These are phyloP conservation scores for Ulota crispa DNA, from an alignment of 225 moss, liverwort and hornwort genomes.

Conservation along the genomic window DNA sequence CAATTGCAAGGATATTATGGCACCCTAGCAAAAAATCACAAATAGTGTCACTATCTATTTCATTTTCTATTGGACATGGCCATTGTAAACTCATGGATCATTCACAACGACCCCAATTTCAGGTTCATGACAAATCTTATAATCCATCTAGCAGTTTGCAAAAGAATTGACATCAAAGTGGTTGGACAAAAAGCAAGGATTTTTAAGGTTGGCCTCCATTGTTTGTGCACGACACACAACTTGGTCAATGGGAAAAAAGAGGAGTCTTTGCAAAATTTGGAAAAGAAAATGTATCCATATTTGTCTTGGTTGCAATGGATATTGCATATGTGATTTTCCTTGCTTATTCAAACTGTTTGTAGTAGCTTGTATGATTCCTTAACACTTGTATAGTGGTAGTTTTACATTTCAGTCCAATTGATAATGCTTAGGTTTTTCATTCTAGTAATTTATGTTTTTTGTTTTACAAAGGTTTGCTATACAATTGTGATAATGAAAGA, in stretches of 20 bases:
- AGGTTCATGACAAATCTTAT: rapidly evolving
- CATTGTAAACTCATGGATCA: neutral
- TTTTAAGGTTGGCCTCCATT: neutral
- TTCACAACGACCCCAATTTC: neutral
- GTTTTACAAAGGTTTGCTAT: too few relatives aligned
- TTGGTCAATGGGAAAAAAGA: neutral
- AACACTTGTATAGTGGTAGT: neutral
- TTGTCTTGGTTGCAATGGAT: neutral
- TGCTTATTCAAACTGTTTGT: neutral
- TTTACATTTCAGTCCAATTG: neutral
- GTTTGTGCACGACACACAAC: neutral
- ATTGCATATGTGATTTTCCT: neutral
- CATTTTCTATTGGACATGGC: rapidly evolving
- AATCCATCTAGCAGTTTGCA: neutral
- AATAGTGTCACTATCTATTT: neutral
- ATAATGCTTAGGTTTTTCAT: too few relatives aligned
- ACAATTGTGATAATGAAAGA: too few relatives aligned
- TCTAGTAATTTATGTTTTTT: too few relatives aligned
- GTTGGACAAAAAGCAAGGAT: rapidly evolving
- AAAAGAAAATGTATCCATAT: neutral
- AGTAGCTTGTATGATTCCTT: neutral
- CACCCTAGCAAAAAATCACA: neutral
- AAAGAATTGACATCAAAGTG: neutral
- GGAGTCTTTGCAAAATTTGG: neutral
- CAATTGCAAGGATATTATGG: too few relatives aligned